These are phyloP conservation scores for Phytophthora quininea DNA, from an alignment of 352 stramenopile genomes.

Conservation along the genomic window DNA sequence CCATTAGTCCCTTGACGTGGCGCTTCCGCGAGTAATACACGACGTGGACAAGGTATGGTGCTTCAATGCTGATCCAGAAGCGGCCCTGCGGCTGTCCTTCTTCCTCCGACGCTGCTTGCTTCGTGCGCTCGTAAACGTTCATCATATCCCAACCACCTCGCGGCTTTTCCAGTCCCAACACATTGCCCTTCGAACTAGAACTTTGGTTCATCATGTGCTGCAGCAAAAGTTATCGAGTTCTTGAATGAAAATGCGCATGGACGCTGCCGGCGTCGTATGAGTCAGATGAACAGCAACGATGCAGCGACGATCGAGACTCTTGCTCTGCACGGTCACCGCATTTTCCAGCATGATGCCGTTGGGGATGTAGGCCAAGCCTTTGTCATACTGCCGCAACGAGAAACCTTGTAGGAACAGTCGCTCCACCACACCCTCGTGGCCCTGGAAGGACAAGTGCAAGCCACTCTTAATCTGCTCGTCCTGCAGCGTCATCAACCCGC, in stretches of 20 bases:
- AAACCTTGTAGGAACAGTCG: conserved; percentile 84
- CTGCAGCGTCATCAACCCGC: conserved; percentile 77
- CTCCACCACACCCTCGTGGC: conserved; percentile 83
- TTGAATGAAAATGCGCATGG: conserved; percentile 76
- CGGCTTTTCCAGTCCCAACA: conserved; percentile 57
- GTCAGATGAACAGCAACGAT: conserved; percentile 65
- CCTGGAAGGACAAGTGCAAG: conserved; percentile 71
- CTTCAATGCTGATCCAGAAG: conserved; percentile 79
- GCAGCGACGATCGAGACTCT: conserved; percentile 60
- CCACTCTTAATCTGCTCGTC: conserved; percentile 87
- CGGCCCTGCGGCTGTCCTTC: conserved; percentile 34
- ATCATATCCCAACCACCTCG: conserved; percentile 53
- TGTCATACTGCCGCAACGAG: conserved; percentile 82
- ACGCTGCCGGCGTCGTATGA: conserved; percentile 50
- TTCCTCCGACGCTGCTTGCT: conserved; percentile 34
- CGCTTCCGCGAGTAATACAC: conserved; percentile 80
- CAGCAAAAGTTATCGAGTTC: conserved; percentile 65
- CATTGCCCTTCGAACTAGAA: conserved; percentile 36
- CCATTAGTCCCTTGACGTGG: conserved; percentile 62
- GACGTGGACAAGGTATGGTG: conserved; percentile 71
- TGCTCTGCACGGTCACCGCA: conserved; percentile 71
- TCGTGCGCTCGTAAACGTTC: conserved; percentile 47
- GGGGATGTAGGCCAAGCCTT: conserved; percentile 80
- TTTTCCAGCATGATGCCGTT: conserved; percentile 83
- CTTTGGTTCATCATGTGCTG: conserved; percentile 46